These are phyloP conservation scores for Lodderomyces oxycetoniae DNA, from an alignment of 1,139 yeast species.

Conservation along the genomic window DNA sequence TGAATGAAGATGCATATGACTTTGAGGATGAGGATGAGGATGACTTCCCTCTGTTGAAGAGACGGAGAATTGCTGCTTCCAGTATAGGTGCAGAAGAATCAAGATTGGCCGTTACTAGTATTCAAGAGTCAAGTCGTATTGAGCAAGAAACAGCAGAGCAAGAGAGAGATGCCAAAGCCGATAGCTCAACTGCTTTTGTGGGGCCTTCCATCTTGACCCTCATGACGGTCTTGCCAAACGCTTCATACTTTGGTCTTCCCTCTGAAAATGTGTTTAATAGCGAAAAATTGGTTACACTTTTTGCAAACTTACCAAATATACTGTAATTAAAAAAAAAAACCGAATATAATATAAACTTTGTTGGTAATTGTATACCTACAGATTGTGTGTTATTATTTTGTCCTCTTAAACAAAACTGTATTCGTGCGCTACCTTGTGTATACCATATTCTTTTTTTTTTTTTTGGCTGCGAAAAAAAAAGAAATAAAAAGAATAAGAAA, in stretches of 20 bases:
- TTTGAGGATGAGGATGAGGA: slow-evolving; percentile 16
- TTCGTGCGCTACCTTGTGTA: slow-evolving; percentile 1
- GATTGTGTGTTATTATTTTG: too few relatives aligned
- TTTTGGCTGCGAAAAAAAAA: slow-evolving; percentile 1
- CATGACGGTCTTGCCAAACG: slow-evolving; percentile 50
- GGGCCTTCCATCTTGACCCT: slow-evolving; percentile 52
- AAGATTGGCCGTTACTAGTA: slow-evolving; percentile 10
- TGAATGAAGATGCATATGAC: slow-evolving; percentile 25
- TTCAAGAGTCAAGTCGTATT: slow-evolving; percentile 13
- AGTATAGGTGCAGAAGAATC: slow-evolving; percentile 7
- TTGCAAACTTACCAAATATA: slow-evolving; percentile 32
- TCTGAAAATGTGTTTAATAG: slow-evolving; percentile 38
- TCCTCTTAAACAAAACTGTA: too few relatives aligned
- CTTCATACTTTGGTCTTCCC: slow-evolving; percentile 42
- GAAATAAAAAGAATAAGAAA: too few relatives aligned
- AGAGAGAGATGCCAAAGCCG: slow-evolving; percentile 4
- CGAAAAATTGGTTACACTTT: slow-evolving; percentile 38
- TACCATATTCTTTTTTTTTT: slow-evolving; percentile 1
- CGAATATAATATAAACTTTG: too few relatives aligned
- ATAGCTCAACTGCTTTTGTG: slow-evolving; percentile 32
- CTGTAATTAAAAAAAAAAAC: too few relatives aligned
- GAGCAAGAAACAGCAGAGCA: slow-evolving; percentile 12
- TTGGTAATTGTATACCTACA: too few relatives aligned
- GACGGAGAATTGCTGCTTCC: slow-evolving; percentile 15
- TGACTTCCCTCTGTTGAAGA: slow-evolving; percentile 19